Base-by-base conservation (phyloP, 805 yeast species). In the Yarrowia osloensis region DNA sequence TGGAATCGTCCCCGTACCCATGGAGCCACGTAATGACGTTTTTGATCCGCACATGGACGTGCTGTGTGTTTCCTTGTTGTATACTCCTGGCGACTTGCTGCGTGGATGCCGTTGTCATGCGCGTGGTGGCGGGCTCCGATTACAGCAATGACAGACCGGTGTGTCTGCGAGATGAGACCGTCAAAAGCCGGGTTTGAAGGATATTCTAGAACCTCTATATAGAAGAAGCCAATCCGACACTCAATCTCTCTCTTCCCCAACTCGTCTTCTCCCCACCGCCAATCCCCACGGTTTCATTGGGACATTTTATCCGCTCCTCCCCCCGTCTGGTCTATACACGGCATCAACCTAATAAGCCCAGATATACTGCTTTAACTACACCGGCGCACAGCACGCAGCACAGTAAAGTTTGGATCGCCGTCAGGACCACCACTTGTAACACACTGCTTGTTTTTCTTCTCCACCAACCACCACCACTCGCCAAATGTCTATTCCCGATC, bases 381-480 rank as follows among this genome's bases (percentile, higher is more conserved):
- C 21, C 22, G 17, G 15, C 7, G 22, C 24, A 40, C 46, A 40
- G 46, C 26, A 40, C 46, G 24, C 46, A 31, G 37, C 49, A 15
- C 49, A 39, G 63, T 40, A 57, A 40, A 57, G 63, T 57, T 57
- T 40, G 49, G 63, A 57, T 57, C 63, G 63, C 37, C 63, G 49
- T 26, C 37, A 29, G 46, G 47, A n/a, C 44, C 35, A 37, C 46
- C 22, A 2, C 22, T 35, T 35, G 39, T n/a, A 39, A 40, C 46
- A n/a, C 26, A 9, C 46, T 39, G 46, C 46, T 9, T 12, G 22
- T 40, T 40, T 6, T 19, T 19, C 33, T 28, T 28, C 49, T 21
- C n/a, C 33, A 57, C 33, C 11, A 13, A 24, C 12, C 44, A 22
- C 13, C 35, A 12, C n/a, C 35, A 22, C 29, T 17, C 63, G 29